Percentiles rank a stretch among this genome's conserved stretches.
phyloP scores from a whole-genome alignment of 2,329 filamentous ascomycete species.

The Stromatinia cepivora region DNA sequence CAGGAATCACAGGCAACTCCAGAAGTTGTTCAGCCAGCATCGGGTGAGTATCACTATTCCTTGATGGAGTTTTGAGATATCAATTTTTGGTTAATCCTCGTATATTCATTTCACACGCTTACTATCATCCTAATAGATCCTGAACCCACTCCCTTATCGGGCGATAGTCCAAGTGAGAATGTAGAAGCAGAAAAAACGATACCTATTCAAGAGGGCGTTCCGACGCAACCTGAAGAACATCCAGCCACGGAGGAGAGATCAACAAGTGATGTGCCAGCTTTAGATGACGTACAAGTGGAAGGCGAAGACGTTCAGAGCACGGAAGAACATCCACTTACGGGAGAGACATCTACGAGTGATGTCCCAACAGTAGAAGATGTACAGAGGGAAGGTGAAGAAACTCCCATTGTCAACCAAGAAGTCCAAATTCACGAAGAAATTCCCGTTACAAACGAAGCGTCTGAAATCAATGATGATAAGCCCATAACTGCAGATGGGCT shows the following conservation, averaged over 20 bases:
- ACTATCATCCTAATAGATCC: not conserved
- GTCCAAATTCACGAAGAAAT: not conserved
- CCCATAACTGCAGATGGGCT: not conserved
- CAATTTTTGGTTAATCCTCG: not conserved
- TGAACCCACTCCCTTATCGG: not conserved
- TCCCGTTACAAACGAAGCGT: not conserved
- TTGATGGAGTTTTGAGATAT: not conserved
- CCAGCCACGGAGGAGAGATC: not conserved
- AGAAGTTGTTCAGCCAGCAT: not conserved
- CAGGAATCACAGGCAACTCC: not conserved
- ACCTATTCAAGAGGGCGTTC: not conserved
- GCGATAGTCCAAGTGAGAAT: not conserved
- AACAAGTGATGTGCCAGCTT: not conserved
- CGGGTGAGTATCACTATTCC: not conserved
- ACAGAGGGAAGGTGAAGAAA: not conserved
- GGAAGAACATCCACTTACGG: not conserved
- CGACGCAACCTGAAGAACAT: not conserved
- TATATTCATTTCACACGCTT: not conserved
- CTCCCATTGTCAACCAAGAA: not conserved
- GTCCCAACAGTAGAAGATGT: not conserved
- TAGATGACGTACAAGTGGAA: not conserved
- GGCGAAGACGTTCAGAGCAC: not conserved
- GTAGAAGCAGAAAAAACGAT: not conserved
- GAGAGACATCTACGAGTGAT: not conserved
- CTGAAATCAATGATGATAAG: not conserved